A percentile compares a stretch with the other conserved stretches of the same genome.
Conservation (phyloP, 768 basidiomycete species). For the Trametes punicea region DNA sequence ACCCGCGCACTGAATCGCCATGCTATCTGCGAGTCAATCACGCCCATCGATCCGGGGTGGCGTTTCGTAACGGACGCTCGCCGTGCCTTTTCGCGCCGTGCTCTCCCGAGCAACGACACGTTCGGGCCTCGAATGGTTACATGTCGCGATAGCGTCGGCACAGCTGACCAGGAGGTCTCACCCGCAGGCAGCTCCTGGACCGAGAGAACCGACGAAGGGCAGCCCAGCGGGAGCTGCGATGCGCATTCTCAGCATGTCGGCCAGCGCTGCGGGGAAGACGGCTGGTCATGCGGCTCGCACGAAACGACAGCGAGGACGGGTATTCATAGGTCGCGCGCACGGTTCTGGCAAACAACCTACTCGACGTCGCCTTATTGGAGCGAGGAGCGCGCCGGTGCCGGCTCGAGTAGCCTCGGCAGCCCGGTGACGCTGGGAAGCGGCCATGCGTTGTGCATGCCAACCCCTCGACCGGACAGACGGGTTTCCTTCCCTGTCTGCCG, state of each 20-base stretch:
- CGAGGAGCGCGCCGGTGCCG: neutral
- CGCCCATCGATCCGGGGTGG: slow-evolving; percentile 3
- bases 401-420: neutral
- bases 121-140: slow-evolving; percentile 12
- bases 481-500: neutral
- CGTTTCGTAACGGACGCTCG: neutral
- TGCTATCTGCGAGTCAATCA: slow-evolving; percentile 10
- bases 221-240: neutral
- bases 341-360: neutral
- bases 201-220: neutral
- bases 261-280: slow-evolving; percentile 1
- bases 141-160: slow-evolving; percentile 12
- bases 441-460: neutral
- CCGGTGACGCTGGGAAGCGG: neutral
- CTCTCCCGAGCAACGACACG: slow-evolving; percentile 4
- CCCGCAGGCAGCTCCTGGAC: neutral
- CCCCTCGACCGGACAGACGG: neutral
- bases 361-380: neutral
- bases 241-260: neutral
- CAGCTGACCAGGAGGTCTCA: slow-evolving; percentile 2
- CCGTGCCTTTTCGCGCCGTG: neutral
- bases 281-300: slow-evolving; percentile 2
- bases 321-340: neutral
- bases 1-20: slow-evolving; percentile 10
- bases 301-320: neutral